phyloP scores from a whole-genome alignment of 768 basidiomycete species.

The Hypsizygus marmoreus region DNA sequence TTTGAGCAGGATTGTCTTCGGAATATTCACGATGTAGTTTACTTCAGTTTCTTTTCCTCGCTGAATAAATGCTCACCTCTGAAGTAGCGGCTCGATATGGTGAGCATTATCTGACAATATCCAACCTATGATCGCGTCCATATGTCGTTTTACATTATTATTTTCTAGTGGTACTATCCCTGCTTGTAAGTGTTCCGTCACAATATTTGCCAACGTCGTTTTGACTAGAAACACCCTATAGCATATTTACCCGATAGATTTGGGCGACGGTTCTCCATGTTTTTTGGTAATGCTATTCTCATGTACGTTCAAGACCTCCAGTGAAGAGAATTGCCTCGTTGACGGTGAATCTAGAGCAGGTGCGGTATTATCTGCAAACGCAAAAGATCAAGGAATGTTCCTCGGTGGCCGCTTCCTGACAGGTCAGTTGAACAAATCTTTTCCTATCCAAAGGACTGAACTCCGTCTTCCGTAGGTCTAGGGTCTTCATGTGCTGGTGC shows the following conservation, averaged over 20 bases:
- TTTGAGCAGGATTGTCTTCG: conserved; percentile 47
- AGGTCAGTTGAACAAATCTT: conserved; percentile 28
- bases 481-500: conserved; percentile 47
- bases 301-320: conserved; percentile 33
- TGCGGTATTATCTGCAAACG: conserved; percentile 50
- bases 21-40: conserved; percentile 48
- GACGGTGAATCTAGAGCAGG: conserved; percentile 36
- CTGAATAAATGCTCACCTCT: not conserved
- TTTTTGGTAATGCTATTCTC: conserved; percentile 45
- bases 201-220: not conserved
- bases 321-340: not conserved
- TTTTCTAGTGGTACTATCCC: conserved; percentile 43
- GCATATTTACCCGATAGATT: conserved; percentile 50
- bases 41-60: conserved; percentile 7
- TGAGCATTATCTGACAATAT: conserved; percentile 34
- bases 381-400: conserved; percentile 42
- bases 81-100: conserved; percentile 40
- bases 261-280: conserved; percentile 53
- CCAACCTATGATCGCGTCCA: conserved; percentile 22
- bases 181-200: conserved; percentile 32
- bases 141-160: not conserved
- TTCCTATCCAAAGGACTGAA: not conserved
- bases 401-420: conserved; percentile 54
- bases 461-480: conserved; percentile 28
- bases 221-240: conserved; percentile 13